Conservation (phyloP, 2,329 filamentous ascomycete genomes). For the Leptographium procerum region DNA sequence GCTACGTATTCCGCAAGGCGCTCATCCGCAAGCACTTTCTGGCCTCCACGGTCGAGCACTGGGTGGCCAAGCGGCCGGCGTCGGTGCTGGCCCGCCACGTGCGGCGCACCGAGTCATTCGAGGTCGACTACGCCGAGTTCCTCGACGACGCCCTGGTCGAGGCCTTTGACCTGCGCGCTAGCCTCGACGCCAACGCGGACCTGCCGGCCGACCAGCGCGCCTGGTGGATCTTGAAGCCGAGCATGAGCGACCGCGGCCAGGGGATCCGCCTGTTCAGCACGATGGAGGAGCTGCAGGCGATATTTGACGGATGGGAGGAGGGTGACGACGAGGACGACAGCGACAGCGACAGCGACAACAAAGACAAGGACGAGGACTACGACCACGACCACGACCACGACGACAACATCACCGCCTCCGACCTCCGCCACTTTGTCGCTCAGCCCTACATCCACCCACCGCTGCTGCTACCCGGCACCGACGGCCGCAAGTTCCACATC, state of each 20-base stretch:
- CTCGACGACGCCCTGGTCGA: conserved; percentile 87
- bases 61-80: conserved; percentile 71
- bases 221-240: conserved; percentile 98
- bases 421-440: conserved; percentile 89
- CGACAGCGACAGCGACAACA: conserved; percentile 19
- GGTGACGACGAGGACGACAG: conserved; percentile 35
- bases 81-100: conserved; percentile 60
- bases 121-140: conserved; percentile 95
- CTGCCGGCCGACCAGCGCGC: conserved; percentile 36
- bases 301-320: conserved; percentile 88
- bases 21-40: conserved; percentile 95
- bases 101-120: conserved; percentile 72
- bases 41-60: conserved; percentile 69
- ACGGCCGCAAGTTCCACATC: conserved; percentile 82
- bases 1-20: conserved; percentile 91
- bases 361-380: conserved; percentile 14
- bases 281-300: conserved; percentile 68
- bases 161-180: conserved; percentile 75
- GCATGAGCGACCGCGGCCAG: conserved; percentile 94
- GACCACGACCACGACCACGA: conserved; percentile 19
- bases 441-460: conserved; percentile 92
- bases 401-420: conserved; percentile 64
- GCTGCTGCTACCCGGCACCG: conserved; percentile 54
- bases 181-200: conserved; percentile 52
- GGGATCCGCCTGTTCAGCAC: conserved; percentile 83